Evolutionary conservation across 352 stramenopile genomes (phyloP).

Genomic region (Elongisporangium prolatum): DNA sequence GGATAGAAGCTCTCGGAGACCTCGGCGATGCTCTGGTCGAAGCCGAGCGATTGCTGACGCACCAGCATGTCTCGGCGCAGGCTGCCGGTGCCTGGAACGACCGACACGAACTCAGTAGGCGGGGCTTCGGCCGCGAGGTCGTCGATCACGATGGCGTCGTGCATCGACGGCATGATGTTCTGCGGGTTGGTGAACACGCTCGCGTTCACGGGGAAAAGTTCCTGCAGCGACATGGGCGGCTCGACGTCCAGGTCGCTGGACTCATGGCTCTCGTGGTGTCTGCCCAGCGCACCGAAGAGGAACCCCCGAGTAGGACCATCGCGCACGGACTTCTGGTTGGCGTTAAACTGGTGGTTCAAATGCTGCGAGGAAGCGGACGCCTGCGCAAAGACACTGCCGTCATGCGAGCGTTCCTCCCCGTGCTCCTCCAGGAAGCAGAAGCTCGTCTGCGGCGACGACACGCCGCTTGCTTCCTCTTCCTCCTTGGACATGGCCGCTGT

Average conservation of each 20-base stretch:
- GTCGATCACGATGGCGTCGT: slow-evolving; percentile 76
- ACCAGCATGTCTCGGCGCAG: slow-evolving; percentile 13
- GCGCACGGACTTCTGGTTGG: slow-evolving; percentile 2
- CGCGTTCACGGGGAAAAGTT: slow-evolving; percentile 47
- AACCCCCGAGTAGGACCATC: slow-evolving; percentile 5
- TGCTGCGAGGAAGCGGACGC: slow-evolving; percentile 7
- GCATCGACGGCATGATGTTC: slow-evolving; percentile 68
- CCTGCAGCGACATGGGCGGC: background rate
- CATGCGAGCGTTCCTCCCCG: slow-evolving; percentile 16
- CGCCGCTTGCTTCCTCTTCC: slow-evolving; percentile 10
- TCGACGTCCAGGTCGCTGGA: slow-evolving; percentile 25
- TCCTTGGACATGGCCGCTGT: slow-evolving; percentile 1
- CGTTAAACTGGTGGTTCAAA: slow-evolving; percentile 15
- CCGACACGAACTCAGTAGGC: background rate
- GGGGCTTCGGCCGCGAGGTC: slow-evolving; percentile 12
- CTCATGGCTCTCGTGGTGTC: slow-evolving; percentile 1
- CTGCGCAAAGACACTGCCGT: background rate
- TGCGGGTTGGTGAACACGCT: slow-evolving; percentile 67
- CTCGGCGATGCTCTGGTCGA: background rate
- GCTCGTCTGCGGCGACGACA: slow-evolving; percentile 43
- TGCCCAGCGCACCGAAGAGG: background rate
- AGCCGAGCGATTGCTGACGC: background rate
- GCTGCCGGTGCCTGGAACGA: slow-evolving; percentile 7
- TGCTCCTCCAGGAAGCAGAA: slow-evolving; percentile 61
- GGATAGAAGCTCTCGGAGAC: background rate